Evolutionary conservation across 257 asterid species (phyloP), one percentile per base, ranked within the genome.

Genomic region (Primulina eburnea): DNA sequence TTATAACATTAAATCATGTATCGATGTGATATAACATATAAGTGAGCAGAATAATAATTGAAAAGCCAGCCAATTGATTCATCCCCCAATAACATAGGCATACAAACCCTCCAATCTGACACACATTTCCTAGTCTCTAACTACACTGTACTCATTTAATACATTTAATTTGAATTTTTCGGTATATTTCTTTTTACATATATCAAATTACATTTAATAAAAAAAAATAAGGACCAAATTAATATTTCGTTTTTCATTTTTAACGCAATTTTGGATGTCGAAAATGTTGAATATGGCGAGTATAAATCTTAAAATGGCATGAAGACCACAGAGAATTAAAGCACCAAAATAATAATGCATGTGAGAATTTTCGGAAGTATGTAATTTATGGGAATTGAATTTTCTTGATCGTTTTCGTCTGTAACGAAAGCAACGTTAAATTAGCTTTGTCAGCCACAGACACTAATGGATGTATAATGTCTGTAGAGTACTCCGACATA

Each of bases 1-100:
- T 40, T 3, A 40, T 40, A 43, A 2, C 5, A 43, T 43, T 11
- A 43, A 43, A 43, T 43, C 18, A 21, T 55, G 18, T 32, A 16
- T n/a, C 65, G 79, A 79, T 77, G 82, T 79, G 83, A 79, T 73
- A 35, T 68, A 76, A 71, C 80, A 64, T 70, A 60, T 71, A 71
- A 73, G 78, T 73, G 81, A 67, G 73, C 70, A 75, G 67, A 64
- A 64, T 60, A 64, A 65, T 60, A 67, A 78, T 77, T 78, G 75
- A 56, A 55, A 73, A 29, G 77, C 82, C 92, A 82, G 86, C 83
- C 17, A 74, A 79, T 40, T 69, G 82, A 73, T 87, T 78, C 93
- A 87, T 84, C 88, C 90, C 87, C 88, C 63, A 38, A 47, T 16
- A 47, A 16, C 56, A 14, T 14, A 14, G 56, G 56, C 56, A 47